Conservation (phyloP, 2,329 filamentous ascomycete species). For the Alternaria postmessia region DNA sequence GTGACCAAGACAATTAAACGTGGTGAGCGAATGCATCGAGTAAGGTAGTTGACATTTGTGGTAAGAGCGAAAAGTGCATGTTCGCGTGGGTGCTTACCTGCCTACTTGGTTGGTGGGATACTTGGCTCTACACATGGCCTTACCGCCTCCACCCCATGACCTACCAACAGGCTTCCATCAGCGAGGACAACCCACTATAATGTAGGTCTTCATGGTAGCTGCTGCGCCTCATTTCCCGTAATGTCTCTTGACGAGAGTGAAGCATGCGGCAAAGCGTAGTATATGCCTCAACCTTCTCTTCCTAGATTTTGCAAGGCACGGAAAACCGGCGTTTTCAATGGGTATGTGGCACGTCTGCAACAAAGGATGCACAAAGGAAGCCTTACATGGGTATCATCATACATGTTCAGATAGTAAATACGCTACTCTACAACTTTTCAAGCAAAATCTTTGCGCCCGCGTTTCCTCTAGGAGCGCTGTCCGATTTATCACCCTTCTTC, state of each 20-base stretch:
- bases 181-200: too few species aligned
- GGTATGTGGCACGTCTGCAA: neutral
- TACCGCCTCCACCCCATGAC: too few species aligned
- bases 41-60: neutral
- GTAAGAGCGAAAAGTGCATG: neutral
- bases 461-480: constrained; percentile 51
- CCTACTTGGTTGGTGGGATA: neutral
- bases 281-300: neutral
- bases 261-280: neutral
- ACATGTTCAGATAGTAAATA: constrained; percentile 5
- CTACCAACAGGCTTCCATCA: too few species aligned
- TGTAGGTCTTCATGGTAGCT: too few species aligned
- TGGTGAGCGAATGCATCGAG: neutral
- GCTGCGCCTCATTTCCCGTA: too few species aligned
- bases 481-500: constrained; percentile 51
- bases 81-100: neutral
- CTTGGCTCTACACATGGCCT: too few species aligned
- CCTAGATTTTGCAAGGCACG: neutral
- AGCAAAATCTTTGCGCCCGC: constrained; percentile 58
- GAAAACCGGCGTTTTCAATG: neutral
- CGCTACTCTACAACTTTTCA: constrained; percentile 46
- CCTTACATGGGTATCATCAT: constrained; percentile 13
- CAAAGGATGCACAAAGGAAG: neutral
- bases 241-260: neutral
- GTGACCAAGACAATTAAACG: neutral